These are phyloP conservation scores for Penicillium sp. DNA, from an alignment of 2,329 filamentous ascomycete species.

Conservation along the genomic window DNA sequence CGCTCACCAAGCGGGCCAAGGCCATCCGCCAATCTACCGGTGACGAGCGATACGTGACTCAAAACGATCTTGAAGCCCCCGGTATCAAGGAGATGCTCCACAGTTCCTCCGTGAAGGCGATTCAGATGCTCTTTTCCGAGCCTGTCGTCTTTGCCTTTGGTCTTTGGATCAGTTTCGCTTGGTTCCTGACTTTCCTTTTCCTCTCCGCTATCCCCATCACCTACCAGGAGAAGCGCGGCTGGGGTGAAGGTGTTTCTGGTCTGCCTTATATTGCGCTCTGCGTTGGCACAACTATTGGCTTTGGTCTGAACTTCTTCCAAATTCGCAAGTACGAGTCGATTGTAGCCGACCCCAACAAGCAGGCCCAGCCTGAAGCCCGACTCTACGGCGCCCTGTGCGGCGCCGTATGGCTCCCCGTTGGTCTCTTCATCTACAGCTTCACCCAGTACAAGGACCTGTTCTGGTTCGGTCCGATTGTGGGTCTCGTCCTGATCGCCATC, in stretches of 20 bases:
- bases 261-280: slow-evolving; percentile 49
- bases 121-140: slow-evolving; percentile 46
- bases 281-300: slow-evolving; percentile 46
- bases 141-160: slow-evolving; percentile 48
- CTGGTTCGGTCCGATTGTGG: slow-evolving; percentile 48
- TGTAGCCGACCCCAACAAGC: slow-evolving; percentile 26
- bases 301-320: slow-evolving; percentile 46
- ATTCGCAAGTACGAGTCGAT: slow-evolving; percentile 47
- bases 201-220: slow-evolving; percentile 48
- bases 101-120: slow-evolving; percentile 47
- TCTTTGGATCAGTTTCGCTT: slow-evolving; percentile 49
- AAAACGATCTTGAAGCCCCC: slow-evolving; percentile 48
- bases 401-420: slow-evolving; percentile 44
- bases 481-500: slow-evolving; percentile 46
- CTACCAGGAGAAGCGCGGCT: slow-evolving; percentile 48
- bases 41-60: slow-evolving; percentile 46
- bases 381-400: slow-evolving; percentile 48
- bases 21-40: slow-evolving; percentile 43
- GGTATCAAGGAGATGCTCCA: slow-evolving; percentile 39
- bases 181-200: slow-evolving; percentile 52
- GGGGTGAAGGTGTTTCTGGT: slow-evolving; percentile 46
- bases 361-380: slow-evolving; percentile 42
- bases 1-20: slow-evolving; percentile 47
- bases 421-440: slow-evolving; percentile 51
- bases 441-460: slow-evolving; percentile 46